phyloP scores from a whole-genome alignment of 306 rosid species.

The Rosa multiflora region DNA sequence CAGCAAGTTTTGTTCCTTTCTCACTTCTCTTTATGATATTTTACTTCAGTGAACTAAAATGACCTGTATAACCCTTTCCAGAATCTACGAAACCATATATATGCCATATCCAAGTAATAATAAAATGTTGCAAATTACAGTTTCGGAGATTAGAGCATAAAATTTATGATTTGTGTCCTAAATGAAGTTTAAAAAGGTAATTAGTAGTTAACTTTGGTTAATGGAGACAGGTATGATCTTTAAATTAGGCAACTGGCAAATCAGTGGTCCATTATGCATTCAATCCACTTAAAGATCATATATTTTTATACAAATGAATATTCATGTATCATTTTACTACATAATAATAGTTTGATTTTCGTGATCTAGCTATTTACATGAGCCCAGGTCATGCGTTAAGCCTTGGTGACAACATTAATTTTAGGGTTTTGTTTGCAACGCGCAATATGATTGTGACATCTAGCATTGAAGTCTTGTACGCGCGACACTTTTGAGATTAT shows the following conservation, averaged over 20 bases:
- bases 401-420: background rate
- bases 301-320: too few species aligned
- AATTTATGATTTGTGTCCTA: background rate
- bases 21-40: background rate
- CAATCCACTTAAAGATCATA: too few species aligned
- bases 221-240: background rate
- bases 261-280: too few species aligned
- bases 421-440: background rate
- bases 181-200: background rate
- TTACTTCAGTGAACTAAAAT: background rate
- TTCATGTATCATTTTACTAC: too few species aligned
- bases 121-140: background rate
- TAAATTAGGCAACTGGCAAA: background rate
- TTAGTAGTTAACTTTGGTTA: background rate
- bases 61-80: slow-evolving; percentile 27
- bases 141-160: slow-evolving; percentile 18
- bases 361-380: too few species aligned
- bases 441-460: background rate
- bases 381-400: too few species aligned
- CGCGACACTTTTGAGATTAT: too few species aligned
- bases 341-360: too few species aligned
- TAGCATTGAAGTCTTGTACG: too few species aligned
- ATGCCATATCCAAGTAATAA: background rate
- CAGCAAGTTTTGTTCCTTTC: slow-evolving; percentile 35
- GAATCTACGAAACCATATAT: slow-evolving; percentile 2